Evolutionary conservation across 345 rosid species (phyloP).

Genomic region (Euphorbia tirucalli): DNA sequence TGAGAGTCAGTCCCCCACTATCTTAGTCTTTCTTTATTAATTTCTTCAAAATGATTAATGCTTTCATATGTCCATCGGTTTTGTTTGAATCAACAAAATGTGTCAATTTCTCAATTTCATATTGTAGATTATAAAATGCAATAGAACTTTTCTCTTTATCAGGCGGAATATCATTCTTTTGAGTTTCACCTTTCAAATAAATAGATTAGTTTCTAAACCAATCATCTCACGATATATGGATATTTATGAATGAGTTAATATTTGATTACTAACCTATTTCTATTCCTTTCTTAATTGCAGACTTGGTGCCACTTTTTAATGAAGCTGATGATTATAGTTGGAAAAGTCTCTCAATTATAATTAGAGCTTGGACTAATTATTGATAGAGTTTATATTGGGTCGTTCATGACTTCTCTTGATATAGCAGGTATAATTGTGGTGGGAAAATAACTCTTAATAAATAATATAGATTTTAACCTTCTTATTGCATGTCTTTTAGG

Average conservation of each 20-base stretch:
- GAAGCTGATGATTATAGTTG: constrained; percentile 93
- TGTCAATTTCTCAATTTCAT: no score
- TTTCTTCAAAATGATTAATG: no score
- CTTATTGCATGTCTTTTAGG: constrained; percentile 42
- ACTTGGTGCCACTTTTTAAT: constrained; percentile 80
- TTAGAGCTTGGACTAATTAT: constrained; percentile 91
- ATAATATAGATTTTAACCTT: constrained; percentile 13
- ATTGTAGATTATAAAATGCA: no score
- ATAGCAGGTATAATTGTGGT: constrained; percentile 76
- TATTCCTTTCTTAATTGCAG: constrained; percentile 36
- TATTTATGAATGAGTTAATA: not conserved
- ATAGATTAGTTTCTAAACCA: no score
- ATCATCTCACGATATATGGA: no score
- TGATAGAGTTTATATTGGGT: constrained; percentile 94
- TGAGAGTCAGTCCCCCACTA: no score
- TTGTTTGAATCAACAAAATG: no score
- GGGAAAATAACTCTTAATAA: not conserved
- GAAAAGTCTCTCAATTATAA: constrained; percentile 88
- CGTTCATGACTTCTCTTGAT: constrained; percentile 96
- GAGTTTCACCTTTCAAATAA: no score
- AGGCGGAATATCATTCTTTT: no score
- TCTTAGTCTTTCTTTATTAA: no score
- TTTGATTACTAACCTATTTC: not conserved
- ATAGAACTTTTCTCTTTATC: no score
- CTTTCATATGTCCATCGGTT: no score